Evolutionary conservation across 345 rosid species (phyloP).

Genomic region (Eucalyptus victrix): DNA sequence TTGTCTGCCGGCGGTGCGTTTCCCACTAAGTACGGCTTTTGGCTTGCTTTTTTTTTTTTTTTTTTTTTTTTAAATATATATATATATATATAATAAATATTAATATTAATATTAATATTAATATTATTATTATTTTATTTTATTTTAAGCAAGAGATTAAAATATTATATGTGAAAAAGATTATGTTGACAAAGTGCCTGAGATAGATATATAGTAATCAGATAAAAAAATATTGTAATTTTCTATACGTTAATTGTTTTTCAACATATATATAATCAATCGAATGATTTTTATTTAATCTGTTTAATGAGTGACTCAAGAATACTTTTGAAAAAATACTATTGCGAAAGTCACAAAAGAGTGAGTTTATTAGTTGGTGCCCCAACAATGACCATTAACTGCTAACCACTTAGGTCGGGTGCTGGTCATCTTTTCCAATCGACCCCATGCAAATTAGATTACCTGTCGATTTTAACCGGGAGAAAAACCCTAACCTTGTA

Average conservation of each 20-base stretch:
- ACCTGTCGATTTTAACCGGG: neutral
- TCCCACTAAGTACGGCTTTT: conserved; percentile 14
- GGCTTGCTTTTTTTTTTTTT: neutral
- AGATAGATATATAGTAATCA: neutral
- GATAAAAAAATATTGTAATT: neutral
- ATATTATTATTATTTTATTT: no score
- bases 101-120: no score
- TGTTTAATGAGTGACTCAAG: neutral
- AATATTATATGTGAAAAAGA: neutral
- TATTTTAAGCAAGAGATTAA: neutral
- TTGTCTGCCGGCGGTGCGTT: conserved; percentile 59
- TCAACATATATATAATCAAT: neutral
- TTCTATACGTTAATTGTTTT: neutral
- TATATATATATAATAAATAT: no score
- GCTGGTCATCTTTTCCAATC: neutral
- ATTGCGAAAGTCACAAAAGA: neutral
- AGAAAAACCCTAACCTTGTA: neutral
- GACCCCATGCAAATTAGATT: neutral
- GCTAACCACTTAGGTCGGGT: neutral
- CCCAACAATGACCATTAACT: neutral
- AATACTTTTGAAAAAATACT: neutral
- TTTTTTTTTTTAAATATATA: no score
- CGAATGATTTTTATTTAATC: neutral
- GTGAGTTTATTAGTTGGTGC: neutral
- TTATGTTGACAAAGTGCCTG: neutral